phyloP scores from a whole-genome alignment of 495 filamentous ascomycete genomes.

The Hypoxylon trugodes region DNA sequence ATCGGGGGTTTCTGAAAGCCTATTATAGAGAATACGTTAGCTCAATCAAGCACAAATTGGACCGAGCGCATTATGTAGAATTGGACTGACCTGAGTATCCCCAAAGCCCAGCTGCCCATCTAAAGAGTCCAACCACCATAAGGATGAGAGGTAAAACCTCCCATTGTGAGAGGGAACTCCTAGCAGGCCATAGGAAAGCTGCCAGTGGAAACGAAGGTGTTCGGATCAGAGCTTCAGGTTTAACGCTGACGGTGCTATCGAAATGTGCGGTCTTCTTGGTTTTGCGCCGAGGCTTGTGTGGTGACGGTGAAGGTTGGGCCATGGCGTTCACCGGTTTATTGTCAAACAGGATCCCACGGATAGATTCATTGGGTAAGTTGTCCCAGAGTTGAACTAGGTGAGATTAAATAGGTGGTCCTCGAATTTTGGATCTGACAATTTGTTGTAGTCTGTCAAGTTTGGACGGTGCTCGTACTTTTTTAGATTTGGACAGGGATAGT shows the following conservation, averaged over 20 bases:
- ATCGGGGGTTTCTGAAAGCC: constrained; percentile 85
- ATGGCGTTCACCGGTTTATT: constrained; percentile 49
- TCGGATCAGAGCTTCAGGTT: constrained; percentile 48
- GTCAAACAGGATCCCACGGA: background rate
- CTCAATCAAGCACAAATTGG: background rate
- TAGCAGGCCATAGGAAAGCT: constrained; percentile 89
- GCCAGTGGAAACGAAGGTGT: constrained; percentile 81
- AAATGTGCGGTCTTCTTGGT: constrained; percentile 50
- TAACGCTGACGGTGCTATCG: constrained; percentile 31
- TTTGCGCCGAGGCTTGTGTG: constrained; percentile 62
- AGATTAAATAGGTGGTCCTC: background rate
- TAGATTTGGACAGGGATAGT: constrained; percentile 19
- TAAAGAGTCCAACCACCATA: constrained; percentile 89
- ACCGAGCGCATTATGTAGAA: background rate
- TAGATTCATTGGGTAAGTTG: constrained; percentile 20
- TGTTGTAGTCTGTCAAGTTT: background rate
- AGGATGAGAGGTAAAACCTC: constrained; percentile 84
- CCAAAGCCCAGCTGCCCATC: constrained; percentile 92
- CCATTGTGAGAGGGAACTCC: constrained; percentile 89
- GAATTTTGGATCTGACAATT: constrained; percentile 11
- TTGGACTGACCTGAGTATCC: constrained; percentile 80
- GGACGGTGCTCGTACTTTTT: background rate
- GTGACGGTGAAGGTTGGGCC: constrained; percentile 52
- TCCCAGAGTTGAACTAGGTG: background rate
- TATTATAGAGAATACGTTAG: constrained; percentile 41